Percentiles rank a stretch among this genome's conserved stretches.
phyloP scores from a whole-genome alignment of 2,329 filamentous ascomycete species.

The Scytalidium sp. region DNA sequence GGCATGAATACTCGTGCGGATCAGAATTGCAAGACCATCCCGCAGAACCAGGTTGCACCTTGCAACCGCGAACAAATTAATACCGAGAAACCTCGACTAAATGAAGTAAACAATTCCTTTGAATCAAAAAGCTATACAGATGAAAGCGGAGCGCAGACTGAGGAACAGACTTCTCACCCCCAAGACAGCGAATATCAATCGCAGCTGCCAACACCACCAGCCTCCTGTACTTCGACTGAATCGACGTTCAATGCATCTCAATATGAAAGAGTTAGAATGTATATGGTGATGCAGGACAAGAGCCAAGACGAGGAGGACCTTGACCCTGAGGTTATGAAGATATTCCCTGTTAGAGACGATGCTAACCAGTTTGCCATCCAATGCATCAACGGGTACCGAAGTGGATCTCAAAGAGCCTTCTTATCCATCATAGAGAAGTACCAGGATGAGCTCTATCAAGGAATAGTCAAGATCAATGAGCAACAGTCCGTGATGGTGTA shows the following conservation, averaged over 20 bases:
- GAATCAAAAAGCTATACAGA: background rate
- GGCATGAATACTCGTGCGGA: background rate
- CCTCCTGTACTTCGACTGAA: background rate
- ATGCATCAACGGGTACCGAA: background rate
- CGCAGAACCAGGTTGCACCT: background rate
- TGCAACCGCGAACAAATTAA: too few species aligned
- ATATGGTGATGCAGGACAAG: background rate
- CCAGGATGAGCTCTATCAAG: background rate
- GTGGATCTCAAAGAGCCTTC: background rate
- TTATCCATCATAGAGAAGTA: background rate
- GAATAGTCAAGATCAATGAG: background rate
- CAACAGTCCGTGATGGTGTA: background rate
- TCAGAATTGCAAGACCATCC: background rate
- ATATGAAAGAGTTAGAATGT: background rate
- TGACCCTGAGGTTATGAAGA: background rate
- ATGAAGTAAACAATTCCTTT: background rate
- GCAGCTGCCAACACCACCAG: slow-evolving; percentile 3
- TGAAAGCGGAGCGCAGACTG: background rate
- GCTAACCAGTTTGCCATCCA: background rate
- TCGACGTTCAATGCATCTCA: background rate
- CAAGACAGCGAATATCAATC: background rate
- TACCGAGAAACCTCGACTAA: background rate
- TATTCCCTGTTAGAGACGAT: background rate
- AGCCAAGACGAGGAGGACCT: background rate
- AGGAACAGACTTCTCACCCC: background rate